Conservation (phyloP, 2,329 filamentous ascomycete species). For the Penicillium digitatum region DNA sequence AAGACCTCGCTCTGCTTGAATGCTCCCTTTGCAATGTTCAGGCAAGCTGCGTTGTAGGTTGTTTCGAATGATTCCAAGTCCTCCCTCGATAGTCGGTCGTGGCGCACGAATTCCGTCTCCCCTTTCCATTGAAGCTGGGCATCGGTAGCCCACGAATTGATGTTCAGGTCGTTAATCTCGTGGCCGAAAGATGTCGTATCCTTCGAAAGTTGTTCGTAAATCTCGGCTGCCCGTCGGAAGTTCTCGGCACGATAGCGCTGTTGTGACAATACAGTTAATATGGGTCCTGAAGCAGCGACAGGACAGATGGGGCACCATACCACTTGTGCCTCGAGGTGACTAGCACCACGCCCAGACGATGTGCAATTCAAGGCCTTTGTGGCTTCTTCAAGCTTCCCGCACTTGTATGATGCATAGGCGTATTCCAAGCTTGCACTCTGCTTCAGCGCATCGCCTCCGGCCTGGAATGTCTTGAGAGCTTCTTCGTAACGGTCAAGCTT, state of each 20-base stretch:
- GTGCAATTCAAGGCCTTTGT: slow-evolving; percentile 47
- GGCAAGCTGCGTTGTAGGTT: slow-evolving; percentile 62
- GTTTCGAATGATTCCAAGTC: slow-evolving; percentile 63
- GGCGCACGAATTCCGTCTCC: slow-evolving; percentile 48
- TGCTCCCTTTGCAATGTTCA: slow-evolving; percentile 59
- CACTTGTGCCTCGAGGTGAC: slow-evolving; percentile 60
- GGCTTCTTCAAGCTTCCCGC: slow-evolving; percentile 54
- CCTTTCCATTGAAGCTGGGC: slow-evolving; percentile 61
- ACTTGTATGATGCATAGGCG: slow-evolving; percentile 62
- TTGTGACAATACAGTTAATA: neutral
- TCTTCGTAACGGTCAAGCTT: slow-evolving; percentile 63
- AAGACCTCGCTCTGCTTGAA: slow-evolving; percentile 56
- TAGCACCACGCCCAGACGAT: slow-evolving; percentile 48
- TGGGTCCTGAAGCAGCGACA: neutral
- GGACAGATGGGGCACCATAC: slow-evolving; percentile 37
- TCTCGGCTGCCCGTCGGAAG: slow-evolving; percentile 51
- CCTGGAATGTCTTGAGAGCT: slow-evolving; percentile 54
- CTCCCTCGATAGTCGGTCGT: slow-evolving; percentile 54
- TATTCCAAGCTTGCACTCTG: slow-evolving; percentile 56
- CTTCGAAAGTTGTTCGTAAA: slow-evolving; percentile 52
- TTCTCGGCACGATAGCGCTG: slow-evolving; percentile 57
- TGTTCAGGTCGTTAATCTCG: slow-evolving; percentile 58
- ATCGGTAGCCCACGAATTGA: slow-evolving; percentile 59
- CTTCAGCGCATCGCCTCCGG: slow-evolving; percentile 52
- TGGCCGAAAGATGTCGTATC: slow-evolving; percentile 40